Conservation (phyloP, 768 basidiomycete genomes). For the Macrolepiota fuliginosa region DNA sequence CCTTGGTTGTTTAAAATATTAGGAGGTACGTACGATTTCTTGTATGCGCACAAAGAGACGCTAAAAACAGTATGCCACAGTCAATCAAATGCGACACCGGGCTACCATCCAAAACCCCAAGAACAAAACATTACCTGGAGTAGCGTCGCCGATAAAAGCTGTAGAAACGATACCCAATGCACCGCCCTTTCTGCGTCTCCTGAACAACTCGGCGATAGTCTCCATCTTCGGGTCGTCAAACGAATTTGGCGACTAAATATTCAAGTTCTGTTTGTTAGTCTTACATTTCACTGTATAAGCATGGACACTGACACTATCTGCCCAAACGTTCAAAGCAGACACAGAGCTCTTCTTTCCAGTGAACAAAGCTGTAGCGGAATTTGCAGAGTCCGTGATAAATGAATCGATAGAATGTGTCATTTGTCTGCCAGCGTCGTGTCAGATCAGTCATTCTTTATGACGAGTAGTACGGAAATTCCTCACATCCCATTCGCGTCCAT, state of each 20-base stretch:
- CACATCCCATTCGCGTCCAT: conserved; percentile 45
- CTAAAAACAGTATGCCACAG: conserved; percentile 17
- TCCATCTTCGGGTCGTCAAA: conserved; percentile 44
- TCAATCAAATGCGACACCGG: no score
- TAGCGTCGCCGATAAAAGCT: conserved; percentile 43
- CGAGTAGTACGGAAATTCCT: conserved; percentile 14
- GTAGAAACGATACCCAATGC: conserved; percentile 45
- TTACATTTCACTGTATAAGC: background rate
- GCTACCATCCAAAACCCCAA: no score
- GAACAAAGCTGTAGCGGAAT: conserved; percentile 44
- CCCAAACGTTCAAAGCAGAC: conserved; percentile 39
- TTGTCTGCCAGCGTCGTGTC: conserved; percentile 26
- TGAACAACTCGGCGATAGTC: conserved; percentile 43
- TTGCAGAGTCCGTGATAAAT: conserved; percentile 47
- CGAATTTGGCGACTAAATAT: conserved; percentile 32
- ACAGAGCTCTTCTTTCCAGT: conserved; percentile 43
- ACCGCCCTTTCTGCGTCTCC: conserved; percentile 32
- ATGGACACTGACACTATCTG: conserved; percentile 33
- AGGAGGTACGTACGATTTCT: conserved; percentile 29
- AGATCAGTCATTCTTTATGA: no score
- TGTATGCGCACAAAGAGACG: conserved; percentile 40
- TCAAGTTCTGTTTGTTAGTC: background rate
- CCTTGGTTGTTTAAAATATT: background rate
- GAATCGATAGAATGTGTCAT: conserved; percentile 49
- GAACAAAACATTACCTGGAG: conserved; percentile 35